Conservation (phyloP, 495 filamentous ascomycete genomes). For the Diplogelasinospora grovesii region DNA sequence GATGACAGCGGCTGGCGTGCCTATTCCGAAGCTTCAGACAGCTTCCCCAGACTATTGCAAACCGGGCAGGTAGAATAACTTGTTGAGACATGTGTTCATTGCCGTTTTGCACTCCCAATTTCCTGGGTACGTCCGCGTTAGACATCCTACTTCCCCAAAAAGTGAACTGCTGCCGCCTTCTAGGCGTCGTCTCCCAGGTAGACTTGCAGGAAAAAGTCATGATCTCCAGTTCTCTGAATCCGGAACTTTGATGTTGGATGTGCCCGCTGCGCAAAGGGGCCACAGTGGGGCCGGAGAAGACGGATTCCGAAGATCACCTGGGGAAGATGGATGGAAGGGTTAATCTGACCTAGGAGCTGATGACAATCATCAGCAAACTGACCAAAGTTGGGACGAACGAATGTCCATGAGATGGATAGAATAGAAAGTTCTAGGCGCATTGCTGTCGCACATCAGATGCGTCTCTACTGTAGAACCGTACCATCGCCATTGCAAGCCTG, state of each 20-base stretch:
- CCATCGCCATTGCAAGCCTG: constrained; percentile 11
- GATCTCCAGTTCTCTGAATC: not conserved
- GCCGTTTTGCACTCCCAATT: no score
- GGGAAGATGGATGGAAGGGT: no score
- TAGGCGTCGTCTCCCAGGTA: not conserved
- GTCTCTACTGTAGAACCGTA: constrained; percentile 13
- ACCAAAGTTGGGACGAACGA: constrained; percentile 1
- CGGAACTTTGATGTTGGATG: not conserved
- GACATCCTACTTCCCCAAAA: no score
- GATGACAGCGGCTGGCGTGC: no score
- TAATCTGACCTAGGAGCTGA: not conserved
- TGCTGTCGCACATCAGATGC: constrained; percentile 11
- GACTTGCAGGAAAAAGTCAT: not conserved
- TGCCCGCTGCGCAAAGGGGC: not conserved
- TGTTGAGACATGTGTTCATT: no score
- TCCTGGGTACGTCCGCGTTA: no score
- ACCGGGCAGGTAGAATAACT: no score
- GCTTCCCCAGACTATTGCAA: no score
- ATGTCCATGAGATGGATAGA: no score
- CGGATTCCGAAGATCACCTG: not conserved
- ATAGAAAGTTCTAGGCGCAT: constrained; percentile 11
- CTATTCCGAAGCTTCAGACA: no score
- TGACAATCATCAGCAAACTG: not conserved
- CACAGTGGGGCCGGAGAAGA: not conserved
- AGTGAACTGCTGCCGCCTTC: no score